These are phyloP conservation scores for Panus rudis DNA, from an alignment of 768 basidiomycete species.

Conservation along the genomic window DNA sequence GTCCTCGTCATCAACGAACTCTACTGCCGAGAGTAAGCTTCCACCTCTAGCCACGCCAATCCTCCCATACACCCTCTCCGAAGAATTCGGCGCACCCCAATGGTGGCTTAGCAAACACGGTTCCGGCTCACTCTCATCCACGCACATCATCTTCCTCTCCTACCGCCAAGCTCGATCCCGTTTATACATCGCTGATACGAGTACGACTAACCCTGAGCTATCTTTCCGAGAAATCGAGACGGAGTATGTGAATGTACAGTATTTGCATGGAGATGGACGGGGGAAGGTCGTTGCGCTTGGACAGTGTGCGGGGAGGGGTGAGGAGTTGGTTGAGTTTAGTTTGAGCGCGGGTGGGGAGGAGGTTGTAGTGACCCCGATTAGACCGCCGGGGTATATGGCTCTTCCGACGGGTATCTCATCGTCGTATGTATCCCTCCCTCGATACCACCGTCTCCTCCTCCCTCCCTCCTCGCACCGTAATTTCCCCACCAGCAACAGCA, in stretches of 20 bases:
- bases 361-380: neutral
- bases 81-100: constrained; percentile 52
- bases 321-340: neutral
- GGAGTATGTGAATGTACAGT: constrained; percentile 5
- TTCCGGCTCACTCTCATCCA: constrained; percentile 2
- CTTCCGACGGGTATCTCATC: neutral
- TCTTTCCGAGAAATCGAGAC: constrained; percentile 7
- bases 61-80: constrained; percentile 34
- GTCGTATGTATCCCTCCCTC: neutral
- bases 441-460: neutral
- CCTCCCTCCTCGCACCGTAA: too few relatives aligned
- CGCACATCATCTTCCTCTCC: constrained; percentile 1
- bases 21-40: neutral
- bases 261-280: constrained; percentile 6
- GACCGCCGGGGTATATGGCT: neutral
- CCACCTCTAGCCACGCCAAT: constrained; percentile 29
- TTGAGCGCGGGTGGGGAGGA: neutral
- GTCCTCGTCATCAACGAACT: constrained; percentile 15
- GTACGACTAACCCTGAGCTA: neutral
- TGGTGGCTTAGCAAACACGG: constrained; percentile 36
- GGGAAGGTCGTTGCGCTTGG: constrained; percentile 8
- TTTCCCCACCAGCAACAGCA: too few relatives aligned
- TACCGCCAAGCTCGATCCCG: constrained; percentile 2
- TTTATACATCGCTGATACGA: neutral
- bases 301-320: neutral